Evolutionary conservation across 2,329 filamentous ascomycete species (phyloP).

Genomic region (Stagonosporopsis cucurbitacearum): DNA sequence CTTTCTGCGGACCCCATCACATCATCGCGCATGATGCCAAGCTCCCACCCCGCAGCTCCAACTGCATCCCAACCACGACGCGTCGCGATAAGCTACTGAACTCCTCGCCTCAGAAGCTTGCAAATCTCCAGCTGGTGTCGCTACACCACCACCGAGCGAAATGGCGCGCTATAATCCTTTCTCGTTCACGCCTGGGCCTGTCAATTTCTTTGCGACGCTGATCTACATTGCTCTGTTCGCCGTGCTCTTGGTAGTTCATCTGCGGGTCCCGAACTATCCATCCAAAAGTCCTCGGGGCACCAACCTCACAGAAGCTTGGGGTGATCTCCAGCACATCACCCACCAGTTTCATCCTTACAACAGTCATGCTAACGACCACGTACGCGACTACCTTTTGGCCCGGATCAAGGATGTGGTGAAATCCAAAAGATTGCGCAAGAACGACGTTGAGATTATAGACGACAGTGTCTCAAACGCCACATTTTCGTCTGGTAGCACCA

Average conservation of each 20-base stretch:
- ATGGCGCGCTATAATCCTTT: conserved; percentile 58
- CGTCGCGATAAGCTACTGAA: conserved; percentile 19
- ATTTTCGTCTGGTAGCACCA: conserved; percentile 59
- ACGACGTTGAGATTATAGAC: conserved; percentile 72
- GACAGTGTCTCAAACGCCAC: conserved; percentile 82
- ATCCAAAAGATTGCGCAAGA: conserved; percentile 55
- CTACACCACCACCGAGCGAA: conserved; percentile 18
- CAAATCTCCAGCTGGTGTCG: conserved; percentile 14
- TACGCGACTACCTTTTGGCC: conserved; percentile 76
- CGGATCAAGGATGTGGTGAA: conserved; percentile 74
- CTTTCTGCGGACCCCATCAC: not conserved
- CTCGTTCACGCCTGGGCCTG: conserved; percentile 79
- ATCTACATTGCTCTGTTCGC: conserved; percentile 81
- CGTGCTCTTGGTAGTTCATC: conserved; percentile 75
- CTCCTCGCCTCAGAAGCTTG: conserved; percentile 1
- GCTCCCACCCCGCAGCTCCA: conserved; percentile 15
- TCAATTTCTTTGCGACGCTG: conserved; percentile 77
- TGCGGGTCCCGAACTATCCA: conserved; percentile 74
- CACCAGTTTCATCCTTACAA: conserved; percentile 86
- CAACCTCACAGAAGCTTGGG: conserved; percentile 86
- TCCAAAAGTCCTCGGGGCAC: conserved; percentile 65
- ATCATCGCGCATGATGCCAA: conserved; percentile 9
- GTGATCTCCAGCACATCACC: conserved; percentile 78
- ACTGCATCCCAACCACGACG: conserved; percentile 19
- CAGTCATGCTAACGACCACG: conserved; percentile 78